Evolutionary conservation across 2,329 filamentous ascomycete species (phyloP).

Genomic region (Alternaria gaisen): DNA sequence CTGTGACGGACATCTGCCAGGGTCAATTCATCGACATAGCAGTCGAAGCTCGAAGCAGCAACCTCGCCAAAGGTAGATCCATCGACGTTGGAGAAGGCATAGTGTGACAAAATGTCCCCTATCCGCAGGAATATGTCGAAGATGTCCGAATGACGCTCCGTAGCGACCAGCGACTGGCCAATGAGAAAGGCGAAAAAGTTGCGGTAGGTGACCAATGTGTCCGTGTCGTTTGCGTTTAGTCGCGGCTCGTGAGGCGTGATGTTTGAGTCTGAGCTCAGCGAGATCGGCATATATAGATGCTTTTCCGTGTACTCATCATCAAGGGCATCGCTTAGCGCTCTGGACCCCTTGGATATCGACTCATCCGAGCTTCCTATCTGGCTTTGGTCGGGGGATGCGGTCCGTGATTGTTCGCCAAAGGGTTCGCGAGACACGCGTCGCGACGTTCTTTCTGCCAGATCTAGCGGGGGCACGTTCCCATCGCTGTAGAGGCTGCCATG

Average conservation of each 20-base stretch:
- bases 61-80: conserved; percentile 71
- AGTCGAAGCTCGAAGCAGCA: conserved; percentile 70
- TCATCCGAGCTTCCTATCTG: conserved; percentile 53
- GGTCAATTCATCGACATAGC: conserved; percentile 78
- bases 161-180: conserved; percentile 69
- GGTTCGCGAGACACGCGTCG: conserved; percentile 33
- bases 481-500: conserved; percentile 62
- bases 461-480: conserved; percentile 22
- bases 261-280: conserved; percentile 61
- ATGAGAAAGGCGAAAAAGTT: conserved; percentile 71
- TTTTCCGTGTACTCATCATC: conserved; percentile 60
- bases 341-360: conserved; percentile 59
- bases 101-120: conserved; percentile 64
- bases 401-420: conserved; percentile 41
- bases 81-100: conserved; percentile 69
- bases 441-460: conserved; percentile 32
- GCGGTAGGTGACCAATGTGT: conserved; percentile 66
- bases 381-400: conserved; percentile 44
- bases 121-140: conserved; percentile 70
- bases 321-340: conserved; percentile 57
- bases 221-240: conserved; percentile 60
- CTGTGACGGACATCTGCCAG: conserved; percentile 83
- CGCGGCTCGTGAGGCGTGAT: conserved; percentile 40
- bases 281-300: conserved; percentile 67
- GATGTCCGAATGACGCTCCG: conserved; percentile 61